Conservation (phyloP, 129 eudicot species). For the Pulicaria dysenterica region DNA sequence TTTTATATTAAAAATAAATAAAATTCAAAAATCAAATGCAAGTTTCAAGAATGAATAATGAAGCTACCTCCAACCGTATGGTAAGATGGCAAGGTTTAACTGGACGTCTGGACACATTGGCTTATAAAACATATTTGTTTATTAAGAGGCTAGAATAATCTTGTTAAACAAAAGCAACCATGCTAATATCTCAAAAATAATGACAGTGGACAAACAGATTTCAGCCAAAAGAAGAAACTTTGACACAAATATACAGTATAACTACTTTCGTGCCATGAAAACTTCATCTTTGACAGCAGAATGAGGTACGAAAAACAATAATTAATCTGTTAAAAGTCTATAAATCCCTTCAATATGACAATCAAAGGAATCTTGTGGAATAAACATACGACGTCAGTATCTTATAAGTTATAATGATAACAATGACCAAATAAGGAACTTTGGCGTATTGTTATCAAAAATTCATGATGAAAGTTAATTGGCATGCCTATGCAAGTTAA, state of each 20-base stretch:
- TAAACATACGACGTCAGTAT: neutral
- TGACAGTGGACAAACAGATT: conserved; percentile 4
- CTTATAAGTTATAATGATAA: neutral
- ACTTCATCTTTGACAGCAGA: conserved; percentile 15
- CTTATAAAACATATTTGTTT: neutral
- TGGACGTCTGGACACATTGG: neutral
- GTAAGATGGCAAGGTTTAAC: neutral
- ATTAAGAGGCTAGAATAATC: neutral
- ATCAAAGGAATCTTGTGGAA: neutral
- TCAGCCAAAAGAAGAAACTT: neutral
- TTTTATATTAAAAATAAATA: conserved; percentile 4
- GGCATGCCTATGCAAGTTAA: neutral
- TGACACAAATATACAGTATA: neutral
- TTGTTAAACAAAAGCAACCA: conserved; percentile 5
- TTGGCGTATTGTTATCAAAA: neutral
- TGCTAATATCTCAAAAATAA: neutral
- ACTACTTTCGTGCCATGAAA: neutral
- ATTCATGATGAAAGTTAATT: neutral
- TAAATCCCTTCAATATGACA: neutral
- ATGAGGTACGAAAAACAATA: neutral
- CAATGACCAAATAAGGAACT: neutral
- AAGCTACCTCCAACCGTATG: neutral
- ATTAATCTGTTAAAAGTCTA: neutral
- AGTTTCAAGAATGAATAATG: conserved; percentile 5
- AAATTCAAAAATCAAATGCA: conserved; percentile 7